Base-by-base conservation (phyloP, 768 basidiomycete genomes). In the Rubroboletus pulcherrimus region DNA sequence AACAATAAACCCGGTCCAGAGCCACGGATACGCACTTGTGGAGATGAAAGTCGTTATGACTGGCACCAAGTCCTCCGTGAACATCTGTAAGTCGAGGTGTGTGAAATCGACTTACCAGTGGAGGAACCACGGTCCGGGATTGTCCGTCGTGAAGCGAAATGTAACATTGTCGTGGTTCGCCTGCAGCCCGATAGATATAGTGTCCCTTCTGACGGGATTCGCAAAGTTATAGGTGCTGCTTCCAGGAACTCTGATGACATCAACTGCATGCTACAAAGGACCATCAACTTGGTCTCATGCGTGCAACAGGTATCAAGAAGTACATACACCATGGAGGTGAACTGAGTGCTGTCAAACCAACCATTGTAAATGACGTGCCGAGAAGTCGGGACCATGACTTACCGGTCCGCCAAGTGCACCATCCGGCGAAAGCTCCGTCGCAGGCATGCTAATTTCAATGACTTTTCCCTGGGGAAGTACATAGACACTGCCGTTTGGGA, bases 71-170 rank as follows among this genome's bases (percentile, higher is more conserved):
- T 19, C 29, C 14, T 24, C 11, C 38, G 10, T 24, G 8, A 47
- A 30, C 9, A 6, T 21, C 12, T 14, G 19, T 3, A 10, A 6
- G 29, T 7, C 5, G 9, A 15, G 14, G 8, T 8, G 14, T 30
- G 19, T 3, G 19, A 21, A 10, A 30, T 19, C 5, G 29, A 53
- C 63, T 49, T 38, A 66, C 61, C 65, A 66, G 15, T 66, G 65
- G 15, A 66, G n/a, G 38, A 63, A 42, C 64, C 57, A 66, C 11
- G 64, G 61, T 0, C 63, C 61, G 0, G 85, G 77, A 66, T 88
- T 89, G 65, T 88, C 80, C 0, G 86, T 84, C 17, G 63, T 66
- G 73, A 86, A 89, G 10, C 85, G 79, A 30, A 89, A 74, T 0
- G 80, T 81, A 17, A 80, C 75, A 12, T 67, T 68, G 43, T 70